Evolutionary conservation across 2,329 filamentous ascomycete species (phyloP).

Genomic region (Coniosporium tulheliwenetii): DNA sequence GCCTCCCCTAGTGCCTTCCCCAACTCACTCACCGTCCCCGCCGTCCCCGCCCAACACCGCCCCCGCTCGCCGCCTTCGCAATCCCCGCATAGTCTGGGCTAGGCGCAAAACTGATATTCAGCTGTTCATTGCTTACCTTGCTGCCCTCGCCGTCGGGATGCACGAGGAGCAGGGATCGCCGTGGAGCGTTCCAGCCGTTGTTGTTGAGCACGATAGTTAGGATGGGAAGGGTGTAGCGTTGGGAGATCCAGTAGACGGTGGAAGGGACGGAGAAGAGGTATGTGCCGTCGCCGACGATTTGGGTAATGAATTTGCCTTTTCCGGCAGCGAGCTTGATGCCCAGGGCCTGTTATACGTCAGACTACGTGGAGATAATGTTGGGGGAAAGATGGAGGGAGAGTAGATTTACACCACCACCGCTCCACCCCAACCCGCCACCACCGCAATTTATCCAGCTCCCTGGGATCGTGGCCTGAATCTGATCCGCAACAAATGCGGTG

Average conservation of each 20-base stretch:
- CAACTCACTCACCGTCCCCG: slow-evolving; percentile 40
- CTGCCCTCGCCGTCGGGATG: slow-evolving; percentile 48
- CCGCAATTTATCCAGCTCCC: slow-evolving; percentile 72
- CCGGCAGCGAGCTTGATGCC: slow-evolving; percentile 59
- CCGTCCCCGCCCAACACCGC: slow-evolving; percentile 43
- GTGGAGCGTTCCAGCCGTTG: slow-evolving; percentile 55
- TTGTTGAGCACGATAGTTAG: slow-evolving; percentile 55
- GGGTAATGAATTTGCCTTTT: slow-evolving; percentile 43
- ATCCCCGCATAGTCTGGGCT: slow-evolving; percentile 54
- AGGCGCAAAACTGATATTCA: slow-evolving; percentile 52
- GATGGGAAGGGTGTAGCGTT: slow-evolving; percentile 49
- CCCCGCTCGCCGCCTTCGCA: slow-evolving; percentile 50
- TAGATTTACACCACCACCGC: slow-evolving; percentile 40
- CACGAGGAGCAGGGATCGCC: slow-evolving; percentile 44
- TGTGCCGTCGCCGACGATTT: slow-evolving; percentile 53
- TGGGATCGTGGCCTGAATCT: slow-evolving; percentile 50
- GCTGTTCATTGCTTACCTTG: slow-evolving; percentile 44
- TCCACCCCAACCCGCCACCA: slow-evolving; percentile 68
- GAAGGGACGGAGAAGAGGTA: slow-evolving; percentile 51
- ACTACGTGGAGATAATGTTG: too few species aligned
- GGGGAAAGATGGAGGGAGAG: too few species aligned
- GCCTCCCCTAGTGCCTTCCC: slow-evolving; percentile 39
- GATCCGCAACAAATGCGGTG: slow-evolving; percentile 50
- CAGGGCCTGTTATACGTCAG: slow-evolving; percentile 23
- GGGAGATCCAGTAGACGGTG: slow-evolving; percentile 53